Evolutionary conservation across 495 filamentous ascomycete species (phyloP), one percentile per base, ranked within the genome.

Genomic region (Chaetomium fimeti): DNA sequence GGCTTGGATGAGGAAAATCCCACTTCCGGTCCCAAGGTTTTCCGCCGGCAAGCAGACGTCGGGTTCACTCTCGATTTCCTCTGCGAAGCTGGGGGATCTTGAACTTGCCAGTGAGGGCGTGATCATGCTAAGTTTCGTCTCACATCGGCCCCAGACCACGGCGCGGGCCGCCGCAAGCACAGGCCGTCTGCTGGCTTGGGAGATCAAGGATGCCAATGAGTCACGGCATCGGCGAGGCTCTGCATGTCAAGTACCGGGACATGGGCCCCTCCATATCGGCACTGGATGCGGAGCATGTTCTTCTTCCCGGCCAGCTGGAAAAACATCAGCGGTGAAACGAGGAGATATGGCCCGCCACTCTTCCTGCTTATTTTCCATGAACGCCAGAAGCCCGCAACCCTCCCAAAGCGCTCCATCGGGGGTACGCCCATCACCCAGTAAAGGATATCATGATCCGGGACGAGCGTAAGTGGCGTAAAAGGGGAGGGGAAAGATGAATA

Each of bases 371-470:
- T 36, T 5, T 36, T 5, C 32, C 32, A 5, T 5, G 8, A 9
- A n/a, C n/a, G n/a, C n/a, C n/a, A n/a, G n/a, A n/a, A n/a, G n/a
- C 68, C 11, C 71, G 67, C 43, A 85, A 61, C 57, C 85, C 82
- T n/a, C 83, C 84, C 85, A 68, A 84, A 82, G 32, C 68, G 69
- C 20, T 67, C 25, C 62, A 76, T 74, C 0, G 79, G 78, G 20
- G 85, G 54, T 65, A 87, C 59, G 13, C 83, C 80, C 61, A 81
- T 76, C 13, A 72, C 72, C 85, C 85, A 88, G 15, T 43, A 9
- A 36, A 5, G 8, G 32, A 11, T 36, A 36, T 9, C 6, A 9
- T 1, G 8, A 36, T 6, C 12, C 8, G 40, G 2, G 40, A 16
- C 18, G 40, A 15, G 40, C 16, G 11, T 18, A 40, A 9, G 38